These are phyloP conservation scores for Zasmidium angulare DNA, from an alignment of 2,329 filamentous ascomycete species.

Conservation along the genomic window DNA sequence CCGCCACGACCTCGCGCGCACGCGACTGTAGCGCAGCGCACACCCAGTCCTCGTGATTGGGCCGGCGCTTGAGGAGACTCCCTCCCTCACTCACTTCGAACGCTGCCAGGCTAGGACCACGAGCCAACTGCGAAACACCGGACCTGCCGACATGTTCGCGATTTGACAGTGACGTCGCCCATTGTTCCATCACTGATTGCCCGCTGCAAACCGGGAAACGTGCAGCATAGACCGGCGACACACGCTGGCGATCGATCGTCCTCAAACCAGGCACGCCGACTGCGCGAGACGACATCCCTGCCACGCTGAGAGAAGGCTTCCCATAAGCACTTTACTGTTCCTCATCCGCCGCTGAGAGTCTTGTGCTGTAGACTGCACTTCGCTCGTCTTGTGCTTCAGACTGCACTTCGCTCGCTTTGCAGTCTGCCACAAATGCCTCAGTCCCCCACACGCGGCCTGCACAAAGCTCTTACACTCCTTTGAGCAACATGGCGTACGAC, in stretches of 20 bases:
- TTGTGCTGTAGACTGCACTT: neutral
- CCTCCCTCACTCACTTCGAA: neutral
- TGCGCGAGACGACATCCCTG: neutral
- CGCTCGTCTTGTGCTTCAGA: neutral
- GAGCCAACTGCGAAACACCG: neutral
- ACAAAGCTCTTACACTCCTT: neutral
- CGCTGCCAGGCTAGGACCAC: neutral
- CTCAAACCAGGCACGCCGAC: neutral
- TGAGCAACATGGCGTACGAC: slow-evolving; percentile 26
- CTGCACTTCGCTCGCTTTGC: neutral
- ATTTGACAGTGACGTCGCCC: neutral
- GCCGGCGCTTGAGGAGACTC: neutral
- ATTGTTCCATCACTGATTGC: neutral
- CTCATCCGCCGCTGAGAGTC: neutral
- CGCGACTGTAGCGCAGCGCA: neutral
- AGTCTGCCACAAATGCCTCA: neutral
- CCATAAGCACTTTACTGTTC: neutral
- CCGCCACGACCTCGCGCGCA: neutral
- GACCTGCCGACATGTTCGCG: neutral
- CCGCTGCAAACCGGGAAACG: neutral
- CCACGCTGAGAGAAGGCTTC: neutral
- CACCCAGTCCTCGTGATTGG: neutral
- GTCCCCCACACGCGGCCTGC: neutral
- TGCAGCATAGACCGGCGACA: neutral
- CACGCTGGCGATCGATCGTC: neutral